phyloP scores from a whole-genome alignment of 768 basidiomycete species.

The Cystobasidium ongulense region DNA sequence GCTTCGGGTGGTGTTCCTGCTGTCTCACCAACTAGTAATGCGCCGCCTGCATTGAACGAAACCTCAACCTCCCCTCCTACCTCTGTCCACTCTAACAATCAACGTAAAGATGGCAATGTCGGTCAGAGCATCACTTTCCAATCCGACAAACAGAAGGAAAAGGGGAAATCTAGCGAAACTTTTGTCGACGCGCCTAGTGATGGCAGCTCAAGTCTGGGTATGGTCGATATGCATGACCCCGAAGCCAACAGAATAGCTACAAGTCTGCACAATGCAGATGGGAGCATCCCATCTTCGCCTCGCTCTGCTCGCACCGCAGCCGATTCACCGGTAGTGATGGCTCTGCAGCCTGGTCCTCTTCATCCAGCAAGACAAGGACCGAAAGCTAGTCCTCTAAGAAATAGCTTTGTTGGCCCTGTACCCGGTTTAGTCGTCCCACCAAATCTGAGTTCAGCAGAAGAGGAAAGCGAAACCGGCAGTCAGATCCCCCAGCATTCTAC shows the following conservation, averaged over 20 bases:
- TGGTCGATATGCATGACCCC: conserved; percentile 17
- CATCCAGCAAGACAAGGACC: background rate
- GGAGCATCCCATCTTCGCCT: background rate
- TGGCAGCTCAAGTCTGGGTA: background rate
- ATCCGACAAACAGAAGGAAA: conserved; percentile 1
- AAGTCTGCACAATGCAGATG: conserved; percentile 1
- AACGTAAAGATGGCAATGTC: background rate
- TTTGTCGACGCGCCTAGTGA: background rate
- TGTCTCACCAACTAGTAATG: background rate
- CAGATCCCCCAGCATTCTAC: background rate
- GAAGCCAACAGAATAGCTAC: conserved; percentile 14
- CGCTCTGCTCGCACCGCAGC: background rate
- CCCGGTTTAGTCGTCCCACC: background rate
- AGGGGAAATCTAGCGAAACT: background rate
- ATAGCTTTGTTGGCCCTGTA: background rate
- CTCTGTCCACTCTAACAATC: background rate
- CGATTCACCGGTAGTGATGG: background rate
- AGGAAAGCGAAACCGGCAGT: background rate
- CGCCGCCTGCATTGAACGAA: background rate
- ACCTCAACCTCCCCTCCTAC: background rate
- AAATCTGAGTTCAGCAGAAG: background rate
- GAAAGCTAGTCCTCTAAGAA: conserved; percentile 6
- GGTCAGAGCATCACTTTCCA: background rate
- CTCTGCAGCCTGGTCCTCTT: background rate
- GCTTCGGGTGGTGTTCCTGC: background rate